Conservation (phyloP, 2,329 filamentous ascomycete genomes). For the Pseudocercospora eumusae region DNA sequence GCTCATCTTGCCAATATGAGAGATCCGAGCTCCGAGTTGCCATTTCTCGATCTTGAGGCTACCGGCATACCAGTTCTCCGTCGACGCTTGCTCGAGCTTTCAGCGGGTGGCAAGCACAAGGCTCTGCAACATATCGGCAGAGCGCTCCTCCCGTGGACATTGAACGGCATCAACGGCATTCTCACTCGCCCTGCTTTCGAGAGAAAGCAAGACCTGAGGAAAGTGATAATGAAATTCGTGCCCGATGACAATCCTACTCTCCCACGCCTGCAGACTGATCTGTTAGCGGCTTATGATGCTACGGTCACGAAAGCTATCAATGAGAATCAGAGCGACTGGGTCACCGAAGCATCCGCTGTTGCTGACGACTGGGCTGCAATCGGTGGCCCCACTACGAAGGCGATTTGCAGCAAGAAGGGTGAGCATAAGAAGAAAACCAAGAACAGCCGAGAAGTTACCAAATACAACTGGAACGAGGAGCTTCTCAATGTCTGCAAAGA, state of each 20-base stretch:
- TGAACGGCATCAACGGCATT: conserved; percentile 20
- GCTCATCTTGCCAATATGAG: conserved; percentile 14
- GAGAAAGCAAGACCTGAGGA: conserved; percentile 19
- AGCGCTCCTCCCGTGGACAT: conserved; percentile 15
- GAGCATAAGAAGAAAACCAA: no score
- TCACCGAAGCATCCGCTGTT: background rate
- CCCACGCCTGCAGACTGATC: background rate
- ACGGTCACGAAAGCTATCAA: background rate
- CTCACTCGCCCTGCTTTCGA: conserved; percentile 22
- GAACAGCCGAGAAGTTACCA: no score
- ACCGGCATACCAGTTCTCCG: conserved; percentile 16
- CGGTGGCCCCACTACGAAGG: background rate
- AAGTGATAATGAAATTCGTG: conserved; percentile 7
- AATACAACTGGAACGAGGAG: no score
- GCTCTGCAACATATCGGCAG: conserved; percentile 11
- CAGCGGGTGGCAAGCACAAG: conserved; percentile 18
- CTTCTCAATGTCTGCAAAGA: background rate
- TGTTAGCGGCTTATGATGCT: background rate
- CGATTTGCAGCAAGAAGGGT: background rate
- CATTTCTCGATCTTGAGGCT: conserved; percentile 7
- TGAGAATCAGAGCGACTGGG: background rate
- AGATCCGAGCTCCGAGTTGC: conserved; percentile 6
- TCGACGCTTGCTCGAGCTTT: conserved; percentile 7
- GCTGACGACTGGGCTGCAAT: background rate
- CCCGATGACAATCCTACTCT: background rate